These are phyloP conservation scores for Cardiospermum halicacabum DNA, from an alignment of 345 rosid genomes.

Conservation along the genomic window DNA sequence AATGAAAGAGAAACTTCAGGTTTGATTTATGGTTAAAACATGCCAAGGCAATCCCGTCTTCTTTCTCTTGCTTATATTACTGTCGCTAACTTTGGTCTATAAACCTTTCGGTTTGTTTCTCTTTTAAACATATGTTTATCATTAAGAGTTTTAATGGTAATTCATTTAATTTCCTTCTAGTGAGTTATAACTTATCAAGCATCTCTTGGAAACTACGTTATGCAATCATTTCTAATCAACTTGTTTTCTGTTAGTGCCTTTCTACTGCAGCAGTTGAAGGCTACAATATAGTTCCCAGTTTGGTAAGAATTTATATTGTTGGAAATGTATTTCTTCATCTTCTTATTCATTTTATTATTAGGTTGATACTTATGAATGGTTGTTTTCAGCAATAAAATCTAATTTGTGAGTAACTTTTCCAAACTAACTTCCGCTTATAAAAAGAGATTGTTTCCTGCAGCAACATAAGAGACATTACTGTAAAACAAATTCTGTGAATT, in stretches of 20 bases:
- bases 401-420: not conserved
- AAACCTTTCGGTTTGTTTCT: not conserved
- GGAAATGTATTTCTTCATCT: not conserved
- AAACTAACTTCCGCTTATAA: not conserved
- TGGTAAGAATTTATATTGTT: slow-evolving; percentile 44
- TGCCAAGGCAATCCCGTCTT: not conserved
- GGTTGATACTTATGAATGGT: not conserved
- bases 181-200: not conserved
- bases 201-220: not conserved
- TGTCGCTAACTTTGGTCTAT: not conserved
- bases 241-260: slow-evolving; percentile 39
- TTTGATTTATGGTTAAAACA: slow-evolving; percentile 12
- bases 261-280: slow-evolving; percentile 75
- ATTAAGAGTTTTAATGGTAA: not conserved
- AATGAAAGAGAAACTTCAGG: slow-evolving; percentile 71
- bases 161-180: not conserved
- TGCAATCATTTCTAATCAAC: slow-evolving; percentile 3
- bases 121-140: not conserved
- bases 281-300: slow-evolving; percentile 70
- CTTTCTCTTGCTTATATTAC: not conserved
- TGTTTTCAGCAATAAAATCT: not conserved
- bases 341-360: slow-evolving; percentile 5
- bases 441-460: not conserved
- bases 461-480: not conserved
- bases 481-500: not conserved